Evolutionary conservation across 2,329 filamentous ascomycete genomes (phyloP), one percentile per base, ranked within the genome.

Genomic region (Septoria linicola): DNA sequence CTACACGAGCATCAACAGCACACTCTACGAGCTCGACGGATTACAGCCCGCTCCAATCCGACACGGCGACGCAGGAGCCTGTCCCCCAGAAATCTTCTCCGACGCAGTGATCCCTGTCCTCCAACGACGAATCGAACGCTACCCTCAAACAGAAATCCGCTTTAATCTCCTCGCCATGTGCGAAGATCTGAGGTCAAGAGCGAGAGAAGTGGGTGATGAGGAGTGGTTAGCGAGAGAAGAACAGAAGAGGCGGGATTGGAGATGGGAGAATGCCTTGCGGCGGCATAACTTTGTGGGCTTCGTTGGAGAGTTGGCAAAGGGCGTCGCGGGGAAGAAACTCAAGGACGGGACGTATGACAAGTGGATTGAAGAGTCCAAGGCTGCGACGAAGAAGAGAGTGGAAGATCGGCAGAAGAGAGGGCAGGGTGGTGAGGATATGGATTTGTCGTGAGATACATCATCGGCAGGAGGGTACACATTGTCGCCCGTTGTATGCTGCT

Each of bases 261-360:
- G 84, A 67, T 96, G 93, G 79, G 93, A 99, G 79, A 99, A 99
- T 72, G 87, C 90, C 8, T 76, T 99, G 64, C 76, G 93, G 54
- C 77, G 88, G 63, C 92, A 96, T 71, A 99, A 99, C 72, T 99
- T 99, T 74, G 88, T 99, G 0, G 92, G 90, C 0, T 96, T 99
- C 65, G 87, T 92, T 2, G 90, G 89, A 10, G 90, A 96, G 75
- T 77, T 96, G 54, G 74, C 96, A 62, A 95, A 93, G 76, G 87
- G 84, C 1, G 92, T 96, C 3, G 87, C 89, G n/a, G 78, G 73
- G 58, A 70, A 74, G 55, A 96, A 95, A 76, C 68, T 95, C 34
- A 75, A 77, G 53, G 79, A 85, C 58, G 80, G 75, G 10, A 83
- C 77, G 10, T 93, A 92, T 68, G 78, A 85, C 1, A 74, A 75